Base-by-base conservation (phyloP, 768 basidiomycete species). In the Baorangia bicolor region DNA sequence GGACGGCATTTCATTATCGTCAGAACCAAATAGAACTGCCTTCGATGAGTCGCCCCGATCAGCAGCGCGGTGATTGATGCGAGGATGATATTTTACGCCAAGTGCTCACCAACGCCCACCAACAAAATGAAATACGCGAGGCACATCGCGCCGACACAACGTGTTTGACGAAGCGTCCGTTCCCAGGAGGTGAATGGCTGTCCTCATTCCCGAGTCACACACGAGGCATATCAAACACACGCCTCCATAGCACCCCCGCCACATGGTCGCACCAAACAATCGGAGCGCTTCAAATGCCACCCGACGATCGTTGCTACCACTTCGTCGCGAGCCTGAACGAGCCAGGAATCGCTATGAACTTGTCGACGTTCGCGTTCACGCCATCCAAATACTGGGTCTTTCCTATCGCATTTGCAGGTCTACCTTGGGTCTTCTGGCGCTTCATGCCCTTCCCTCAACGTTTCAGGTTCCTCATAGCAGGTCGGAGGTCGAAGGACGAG, bases 331-430 rank as follows among this genome's bases (percentile, higher is more conserved):
- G 64, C 65, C 59, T 57, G 59, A 59, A 59, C 64, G 4, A 55
- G n/a, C 61, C 40, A 53, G 47, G 49, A 41, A 35, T 44, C 45
- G 60, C 66, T 21, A 71, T 71, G 70, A 69, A 67, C 67, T 49
- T 62, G 55, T 61, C 71, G 37, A 67, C 67, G 25, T 55, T 69
- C 42, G 63, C 57, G 21, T 62, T 65, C 21, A 57, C 64, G 10
- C 67, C 67, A 20, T 71, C 65, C 40, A 69, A 58, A 51, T 62
- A 62, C 51, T 71, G 57, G 60, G 57, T 63, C 39, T 38, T 69
- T 49, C 69, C 70, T 30, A 38, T 73, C 59, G 62, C 67, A n/a
- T 61, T 71, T 31, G 62, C 65, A 2, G 65, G 66, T 51, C 43
- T 72, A 8, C 65, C 65, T 28, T 65, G 59, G 58, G 34, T 71